Evolutionary conservation across 2,329 filamentous ascomycete species (phyloP).

Genomic region (Plectosphaerella plurivora): DNA sequence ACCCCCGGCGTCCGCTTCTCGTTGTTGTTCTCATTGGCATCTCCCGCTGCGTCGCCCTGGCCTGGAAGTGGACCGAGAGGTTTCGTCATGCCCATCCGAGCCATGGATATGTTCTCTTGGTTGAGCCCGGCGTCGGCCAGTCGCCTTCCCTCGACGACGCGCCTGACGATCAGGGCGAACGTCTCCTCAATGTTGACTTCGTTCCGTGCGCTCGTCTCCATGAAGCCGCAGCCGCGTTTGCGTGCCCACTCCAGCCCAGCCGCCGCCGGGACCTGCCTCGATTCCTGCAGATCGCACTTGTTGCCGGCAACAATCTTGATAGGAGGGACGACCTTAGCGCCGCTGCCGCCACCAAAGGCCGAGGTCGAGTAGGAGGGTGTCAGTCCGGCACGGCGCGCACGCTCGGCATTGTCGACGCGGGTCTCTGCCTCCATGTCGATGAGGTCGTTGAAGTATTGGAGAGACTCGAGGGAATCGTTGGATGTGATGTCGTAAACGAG

Average conservation of each 20-base stretch:
- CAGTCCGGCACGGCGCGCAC: slow-evolving; percentile 40
- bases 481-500: slow-evolving; percentile 86
- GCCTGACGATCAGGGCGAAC: slow-evolving; percentile 65
- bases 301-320: slow-evolving; percentile 83
- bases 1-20: slow-evolving; percentile 44
- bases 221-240: slow-evolving; percentile 71
- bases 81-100: slow-evolving; percentile 52
- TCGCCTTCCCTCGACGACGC: slow-evolving; percentile 54
- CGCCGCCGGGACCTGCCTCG: slow-evolving; percentile 63
- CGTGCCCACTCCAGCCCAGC: slow-evolving; percentile 75
- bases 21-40: slow-evolving; percentile 16
- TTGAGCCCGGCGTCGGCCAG: slow-evolving; percentile 43
- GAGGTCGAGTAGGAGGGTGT: slow-evolving; percentile 21
- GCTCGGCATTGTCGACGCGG: slow-evolving; percentile 56
- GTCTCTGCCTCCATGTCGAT: slow-evolving; percentile 80
- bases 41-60: slow-evolving; percentile 16
- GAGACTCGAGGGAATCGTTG: slow-evolving; percentile 60
- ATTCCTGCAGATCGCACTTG: slow-evolving; percentile 76
- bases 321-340: slow-evolving; percentile 56
- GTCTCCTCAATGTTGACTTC: slow-evolving; percentile 90
- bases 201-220: slow-evolving; percentile 81
- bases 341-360: slow-evolving; percentile 24
- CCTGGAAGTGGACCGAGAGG: slow-evolving; percentile 49
- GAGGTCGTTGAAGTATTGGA: slow-evolving; percentile 76
- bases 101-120: slow-evolving; percentile 34